Evolutionary conservation across 1,284 basidiomycete species (phyloP).

Genomic region (Ustilago esculenta): DNA sequence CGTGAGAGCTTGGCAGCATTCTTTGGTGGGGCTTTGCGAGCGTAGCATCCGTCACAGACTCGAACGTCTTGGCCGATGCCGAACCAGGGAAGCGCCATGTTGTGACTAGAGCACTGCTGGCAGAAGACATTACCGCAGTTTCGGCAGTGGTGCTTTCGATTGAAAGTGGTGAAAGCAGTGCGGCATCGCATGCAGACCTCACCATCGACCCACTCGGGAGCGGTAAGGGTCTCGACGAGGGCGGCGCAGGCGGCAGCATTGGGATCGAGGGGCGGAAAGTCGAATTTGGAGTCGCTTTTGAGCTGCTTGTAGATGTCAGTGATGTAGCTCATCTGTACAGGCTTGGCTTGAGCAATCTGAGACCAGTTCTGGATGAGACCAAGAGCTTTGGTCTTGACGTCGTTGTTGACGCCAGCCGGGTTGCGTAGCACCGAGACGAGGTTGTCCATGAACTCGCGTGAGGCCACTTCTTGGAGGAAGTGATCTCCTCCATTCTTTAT

Average conservation of each 20-base stretch:
- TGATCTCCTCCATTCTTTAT: conserved; percentile 98
- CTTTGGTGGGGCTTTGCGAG: conserved; percentile 55
- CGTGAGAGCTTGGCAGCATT: conserved; percentile 43
- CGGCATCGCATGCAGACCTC: conserved; percentile 94
- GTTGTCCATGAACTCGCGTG: conserved; percentile 92
- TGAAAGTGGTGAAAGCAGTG: conserved; percentile 90
- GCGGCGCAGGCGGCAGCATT: conserved; percentile 70
- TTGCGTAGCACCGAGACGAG: conserved; percentile 82
- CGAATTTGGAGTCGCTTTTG: conserved; percentile 71
- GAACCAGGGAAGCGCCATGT: conserved; percentile 86
- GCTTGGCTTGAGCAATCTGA: conserved; percentile 84
- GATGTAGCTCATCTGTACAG: conserved; percentile 68
- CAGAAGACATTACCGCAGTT: conserved; percentile 98
- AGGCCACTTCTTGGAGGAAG: conserved; percentile 74
- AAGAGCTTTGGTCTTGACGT: conserved; percentile 84
- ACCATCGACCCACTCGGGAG: conserved; percentile 96
- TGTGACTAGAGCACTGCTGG: conserved; percentile 88
- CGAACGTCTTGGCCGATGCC: conserved; percentile 92
- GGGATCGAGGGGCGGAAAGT: conserved; percentile 82
- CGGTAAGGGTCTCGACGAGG: conserved; percentile 62
- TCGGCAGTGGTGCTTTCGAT: conserved; percentile 97
- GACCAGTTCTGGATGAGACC: conserved; percentile 91
- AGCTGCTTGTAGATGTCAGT: conserved; percentile 60
- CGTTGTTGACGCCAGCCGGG: conserved; percentile 73
- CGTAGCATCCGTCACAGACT: conserved; percentile 86